Evolutionary conservation across 169 alveolate species (phyloP).

Genomic region (Cytauxzoon felis): DNA sequence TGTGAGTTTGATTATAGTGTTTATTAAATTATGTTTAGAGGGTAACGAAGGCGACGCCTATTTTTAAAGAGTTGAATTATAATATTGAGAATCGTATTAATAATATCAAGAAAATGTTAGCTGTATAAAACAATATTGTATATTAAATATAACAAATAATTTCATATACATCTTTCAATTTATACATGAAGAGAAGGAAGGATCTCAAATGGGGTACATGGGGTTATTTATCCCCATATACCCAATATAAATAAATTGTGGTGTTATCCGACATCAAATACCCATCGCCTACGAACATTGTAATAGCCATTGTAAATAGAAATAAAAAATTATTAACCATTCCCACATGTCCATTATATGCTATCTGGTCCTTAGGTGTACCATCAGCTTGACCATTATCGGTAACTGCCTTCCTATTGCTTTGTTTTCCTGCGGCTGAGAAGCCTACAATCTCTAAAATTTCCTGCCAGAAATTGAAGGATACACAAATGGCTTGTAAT

Average conservation of each 20-base stretch:
- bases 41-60: conserved; percentile 29
- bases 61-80: conserved; percentile 15
- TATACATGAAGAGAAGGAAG: too few relatives aligned
- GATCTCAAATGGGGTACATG: too few relatives aligned
- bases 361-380: background rate
- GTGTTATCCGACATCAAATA: background rate
- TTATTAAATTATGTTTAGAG: conserved; percentile 1
- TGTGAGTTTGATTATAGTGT: background rate
- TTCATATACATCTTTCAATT: too few relatives aligned
- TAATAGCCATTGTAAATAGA: too few relatives aligned
- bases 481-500: too few relatives aligned
- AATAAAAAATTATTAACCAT: too few relatives aligned
- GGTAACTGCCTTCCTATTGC: too few relatives aligned
- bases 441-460: too few relatives aligned
- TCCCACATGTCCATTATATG: too few relatives aligned
- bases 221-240: conserved; percentile 2
- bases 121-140: background rate
- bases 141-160: background rate
- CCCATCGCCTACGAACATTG: too few relatives aligned
- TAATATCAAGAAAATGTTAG: conserved; percentile 15
- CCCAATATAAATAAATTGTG: background rate
- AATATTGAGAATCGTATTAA: conserved; percentile 34
- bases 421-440: too few relatives aligned
- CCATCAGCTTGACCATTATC: background rate
- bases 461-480: too few relatives aligned